Conservation (phyloP, 2,329 filamentous ascomycete genomes). For the Aspergillus japonicus region DNA sequence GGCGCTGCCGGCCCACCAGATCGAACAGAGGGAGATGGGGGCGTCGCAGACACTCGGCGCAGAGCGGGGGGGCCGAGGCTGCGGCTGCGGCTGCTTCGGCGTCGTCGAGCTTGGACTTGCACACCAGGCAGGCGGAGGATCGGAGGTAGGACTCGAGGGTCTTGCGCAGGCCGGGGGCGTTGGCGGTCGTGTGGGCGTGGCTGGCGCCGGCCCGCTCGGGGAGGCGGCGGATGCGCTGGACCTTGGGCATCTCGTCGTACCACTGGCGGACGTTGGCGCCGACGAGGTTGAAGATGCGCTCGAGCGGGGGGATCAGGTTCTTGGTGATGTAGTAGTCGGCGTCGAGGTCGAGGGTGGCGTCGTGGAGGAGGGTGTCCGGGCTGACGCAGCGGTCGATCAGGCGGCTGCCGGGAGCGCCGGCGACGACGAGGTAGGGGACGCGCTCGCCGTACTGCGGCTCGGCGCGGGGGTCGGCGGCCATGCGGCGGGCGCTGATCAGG, state of each 20-base stretch:
- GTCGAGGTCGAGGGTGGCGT: constrained; percentile 77
- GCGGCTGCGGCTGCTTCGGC: constrained; percentile 26
- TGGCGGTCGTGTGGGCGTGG: not conserved
- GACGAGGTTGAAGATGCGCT: constrained; percentile 94
- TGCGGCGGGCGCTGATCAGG: constrained; percentile 78
- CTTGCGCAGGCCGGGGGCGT: constrained; percentile 42
- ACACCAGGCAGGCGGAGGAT: constrained; percentile 75
- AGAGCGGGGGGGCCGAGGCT: constrained; percentile 35
- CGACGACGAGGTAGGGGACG: constrained; percentile 89
- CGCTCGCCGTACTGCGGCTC: constrained; percentile 95
- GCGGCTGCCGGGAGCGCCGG: constrained; percentile 79
- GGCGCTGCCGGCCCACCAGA: constrained; percentile 62
- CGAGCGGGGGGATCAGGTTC: constrained; percentile 90
- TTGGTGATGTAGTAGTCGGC: constrained; percentile 97
- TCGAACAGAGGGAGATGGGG: constrained; percentile 60
- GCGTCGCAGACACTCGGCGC: constrained; percentile 36
- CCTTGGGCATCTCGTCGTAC: constrained; percentile 96
- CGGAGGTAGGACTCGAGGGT: constrained; percentile 96
- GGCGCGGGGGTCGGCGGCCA: constrained; percentile 79
- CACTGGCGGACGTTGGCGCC: constrained; percentile 86
- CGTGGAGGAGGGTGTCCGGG: constrained; percentile 76
- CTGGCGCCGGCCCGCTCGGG: constrained; percentile 26
- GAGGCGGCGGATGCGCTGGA: constrained; percentile 71
- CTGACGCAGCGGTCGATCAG: constrained; percentile 87
- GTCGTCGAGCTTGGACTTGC: constrained; percentile 58